A percentile compares a stretch with the other conserved stretches of the same genome.
phyloP scores from a whole-genome alignment of 2,329 filamentous ascomycete species.

The Mariannaea elegans region DNA sequence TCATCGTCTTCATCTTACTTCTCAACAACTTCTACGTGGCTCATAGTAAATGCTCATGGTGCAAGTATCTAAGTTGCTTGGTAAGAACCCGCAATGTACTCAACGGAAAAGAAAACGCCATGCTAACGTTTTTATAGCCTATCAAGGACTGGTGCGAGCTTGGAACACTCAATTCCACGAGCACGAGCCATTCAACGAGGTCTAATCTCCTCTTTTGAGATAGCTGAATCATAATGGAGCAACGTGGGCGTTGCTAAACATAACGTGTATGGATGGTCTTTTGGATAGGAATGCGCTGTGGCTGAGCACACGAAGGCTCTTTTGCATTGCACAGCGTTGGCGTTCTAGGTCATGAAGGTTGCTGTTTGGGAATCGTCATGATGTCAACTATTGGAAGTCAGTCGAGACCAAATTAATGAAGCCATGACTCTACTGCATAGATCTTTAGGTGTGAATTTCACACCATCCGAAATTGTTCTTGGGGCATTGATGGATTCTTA shows the following conservation, averaged over 20 bases:
- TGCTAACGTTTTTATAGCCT: conserved; percentile 54
- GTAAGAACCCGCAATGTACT: conserved; percentile 64
- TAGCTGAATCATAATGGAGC: conserved; percentile 1
- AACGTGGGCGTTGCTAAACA: neutral
- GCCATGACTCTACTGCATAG: conserved; percentile 21
- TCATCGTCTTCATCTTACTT: conserved; percentile 86
- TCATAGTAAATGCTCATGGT: conserved; percentile 83
- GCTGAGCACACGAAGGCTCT: conserved; percentile 22
- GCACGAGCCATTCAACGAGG: neutral
- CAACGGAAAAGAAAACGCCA: neutral
- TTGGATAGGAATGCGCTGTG: conserved; percentile 23
- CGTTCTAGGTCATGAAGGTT: conserved; percentile 38
- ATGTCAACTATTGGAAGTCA: neutral
- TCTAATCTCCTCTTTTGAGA: neutral
- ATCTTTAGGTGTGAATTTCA: conserved; percentile 1
- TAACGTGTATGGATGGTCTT: conserved; percentile 9
- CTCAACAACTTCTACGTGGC: conserved; percentile 89
- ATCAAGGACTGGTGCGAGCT: conserved; percentile 74
- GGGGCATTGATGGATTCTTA: neutral
- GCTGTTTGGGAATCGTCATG: conserved; percentile 18
- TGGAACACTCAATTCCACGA: conserved; percentile 44
- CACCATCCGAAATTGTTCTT: neutral
- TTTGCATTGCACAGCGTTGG: conserved; percentile 46
- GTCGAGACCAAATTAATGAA: conserved; percentile 20
- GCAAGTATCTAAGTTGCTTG: conserved; percentile 93